Base-by-base conservation (phyloP, 177 flowering plant genomes). In the Vitis hybrid region DNA sequence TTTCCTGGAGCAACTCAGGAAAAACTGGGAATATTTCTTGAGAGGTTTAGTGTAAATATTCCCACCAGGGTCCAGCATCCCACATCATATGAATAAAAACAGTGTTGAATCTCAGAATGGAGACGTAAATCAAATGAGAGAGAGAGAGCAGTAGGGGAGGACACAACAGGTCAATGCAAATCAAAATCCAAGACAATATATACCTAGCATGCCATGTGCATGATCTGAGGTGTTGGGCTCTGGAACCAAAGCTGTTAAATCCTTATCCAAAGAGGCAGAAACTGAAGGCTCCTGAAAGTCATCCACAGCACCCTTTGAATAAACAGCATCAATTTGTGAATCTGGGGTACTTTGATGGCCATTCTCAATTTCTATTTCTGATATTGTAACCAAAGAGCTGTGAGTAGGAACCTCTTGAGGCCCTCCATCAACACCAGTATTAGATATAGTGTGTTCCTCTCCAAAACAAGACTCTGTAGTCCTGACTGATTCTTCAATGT, bases 161-260 rank as follows among this genome's bases (percentile, higher is more conserved):
- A 10, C 20, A n/a, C 53, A 63, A 62, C 1, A 19, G 52, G 38
- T 7, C 15, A 61, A 19, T 2, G 31, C n/a, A 62, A 51, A 20
- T 65, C 60, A 56, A n/a, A 54, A 60, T 5, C 1, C 11, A 63
- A 22, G 52, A 66, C 12, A 60, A 61, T 12, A 59, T 79, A 62
- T 84, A 92, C 94, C 92, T 59, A 72, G 71, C 60, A 76, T 79
- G 70, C 72, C 76, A 76, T 78, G 68, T n/a, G 62, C 64, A 75
- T 66, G 67, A 79, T 76, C 80, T 24, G 78, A 62, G 60, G 62
- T 58, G 52, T 79, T 74, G 66, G 67, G 44, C 44, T 85, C 85
- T 56, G 73, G 57, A 70, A 69, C 71, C 67, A 83, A 69, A 74
- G 74, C 15, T 22, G 69, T 3, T 52, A 56, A 20, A 71, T 71